Evolutionary conservation across 1,139 yeast species (phyloP), one percentile per base, ranked within the genome.

Genomic region (Hansenula anomala): DNA sequence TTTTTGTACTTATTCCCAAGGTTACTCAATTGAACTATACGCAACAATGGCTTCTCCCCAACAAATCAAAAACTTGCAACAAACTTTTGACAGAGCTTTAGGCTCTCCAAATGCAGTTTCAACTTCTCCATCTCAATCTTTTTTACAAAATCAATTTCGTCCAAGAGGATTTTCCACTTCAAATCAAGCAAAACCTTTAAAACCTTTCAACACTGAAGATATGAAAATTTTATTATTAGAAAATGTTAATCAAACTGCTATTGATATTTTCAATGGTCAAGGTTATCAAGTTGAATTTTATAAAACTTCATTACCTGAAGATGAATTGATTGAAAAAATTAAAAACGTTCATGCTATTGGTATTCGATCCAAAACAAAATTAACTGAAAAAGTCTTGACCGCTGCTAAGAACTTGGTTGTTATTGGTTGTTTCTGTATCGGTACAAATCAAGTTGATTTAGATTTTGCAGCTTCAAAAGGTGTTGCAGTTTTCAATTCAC

Each of bases 401-500:
- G 87, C 85, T 53, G 98, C 98, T 40, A 83, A 81, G 61, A 87
- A 92, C 68, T 74, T 92, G 64, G 88, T 87, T 26, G 90, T 79
- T 33, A 73, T 94, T 64, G 99, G 99, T 42, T 92, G 99, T 71
- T 92, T 92, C 84, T 92, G 99, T 73, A 92, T 92, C 56, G 99
- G 99, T 58, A 94, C 98, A 43, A 92, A 92, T 69, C 99, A 92
- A 70, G 99, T 92, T 42, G 94, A 92, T 62, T 75, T 92, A 52
- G 87, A 85, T 50, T 85, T 64, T 55, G 99, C 99, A 44, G 97
- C 97, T 48, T 78, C 82, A 58, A 75, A 78, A 37, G 99, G 99
- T 69, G 77, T 90, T 63, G 90, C 97, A 37, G 98, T 92, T 25
- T 92, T 92, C 81, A 92, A 92, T 74, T 92, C 98, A 28, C 99